These are phyloP conservation scores for Penicillium argentinense DNA, from an alignment of 495 filamentous ascomycete genomes.

Conservation along the genomic window DNA sequence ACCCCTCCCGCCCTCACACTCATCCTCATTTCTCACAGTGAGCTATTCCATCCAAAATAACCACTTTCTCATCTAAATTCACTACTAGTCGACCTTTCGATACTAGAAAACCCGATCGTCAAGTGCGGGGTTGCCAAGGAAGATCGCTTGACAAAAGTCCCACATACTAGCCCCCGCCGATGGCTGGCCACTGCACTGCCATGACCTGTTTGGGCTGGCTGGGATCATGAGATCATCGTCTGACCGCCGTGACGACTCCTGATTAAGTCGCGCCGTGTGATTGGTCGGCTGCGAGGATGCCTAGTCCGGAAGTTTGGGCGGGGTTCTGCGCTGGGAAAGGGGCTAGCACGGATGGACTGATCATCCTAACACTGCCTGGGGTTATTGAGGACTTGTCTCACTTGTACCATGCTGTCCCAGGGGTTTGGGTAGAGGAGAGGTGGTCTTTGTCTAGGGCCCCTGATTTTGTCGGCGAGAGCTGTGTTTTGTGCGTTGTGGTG, in stretches of 20 bases:
- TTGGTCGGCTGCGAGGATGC: conserved; percentile 14
- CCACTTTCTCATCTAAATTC: too few species aligned
- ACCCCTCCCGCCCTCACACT: background rate
- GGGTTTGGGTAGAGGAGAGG: too few species aligned
- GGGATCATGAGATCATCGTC: conserved; percentile 18
- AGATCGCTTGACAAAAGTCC: too few species aligned
- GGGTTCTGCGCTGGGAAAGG: background rate
- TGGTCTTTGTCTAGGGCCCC: too few species aligned
- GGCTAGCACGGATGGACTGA: background rate
- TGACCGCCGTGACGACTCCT: conserved; percentile 15
- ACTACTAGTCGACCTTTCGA: too few species aligned
- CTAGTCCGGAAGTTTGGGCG: conserved; percentile 3
- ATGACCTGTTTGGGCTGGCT: background rate
- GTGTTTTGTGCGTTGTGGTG: too few species aligned
- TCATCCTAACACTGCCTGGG: background rate
- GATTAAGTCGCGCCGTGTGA: conserved; percentile 13
- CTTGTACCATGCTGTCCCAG: too few species aligned
- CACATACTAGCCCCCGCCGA: too few species aligned
- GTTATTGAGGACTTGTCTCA: conserved; percentile 2
- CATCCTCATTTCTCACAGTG: background rate
- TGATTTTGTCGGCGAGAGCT: too few species aligned
- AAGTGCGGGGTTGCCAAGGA: conserved; percentile 1
- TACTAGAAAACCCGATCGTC: background rate
- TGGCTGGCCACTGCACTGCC: too few species aligned
- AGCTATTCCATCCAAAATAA: background rate